These are phyloP conservation scores for Ettlia oleoabundans DNA, from an alignment of 139 green algal genomes.

Conservation along the genomic window DNA sequence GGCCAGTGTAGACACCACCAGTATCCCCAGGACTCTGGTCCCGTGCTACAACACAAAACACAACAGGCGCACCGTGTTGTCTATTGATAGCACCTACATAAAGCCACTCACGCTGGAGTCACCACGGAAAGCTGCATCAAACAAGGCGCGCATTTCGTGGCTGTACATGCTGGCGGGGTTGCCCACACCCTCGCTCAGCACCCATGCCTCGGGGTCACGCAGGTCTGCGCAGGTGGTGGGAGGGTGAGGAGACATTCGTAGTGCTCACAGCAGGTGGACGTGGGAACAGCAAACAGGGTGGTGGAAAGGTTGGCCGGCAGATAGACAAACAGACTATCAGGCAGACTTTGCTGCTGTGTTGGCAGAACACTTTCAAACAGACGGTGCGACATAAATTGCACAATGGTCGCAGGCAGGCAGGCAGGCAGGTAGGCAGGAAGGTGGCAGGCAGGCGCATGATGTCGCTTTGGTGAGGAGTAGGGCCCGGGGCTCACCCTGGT, in stretches of 20 bases:
- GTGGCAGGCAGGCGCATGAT: not conserved
- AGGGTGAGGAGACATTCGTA: not conserved
- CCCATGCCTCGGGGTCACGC: conserved; percentile 20
- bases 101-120: not conserved
- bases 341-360: no score
- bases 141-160: conserved; percentile 37
- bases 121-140: conserved; percentile 35
- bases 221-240: conserved; percentile 23
- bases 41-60: no score
- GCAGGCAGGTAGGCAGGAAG: not conserved
- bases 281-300: no score
- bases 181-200: conserved; percentile 20
- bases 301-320: no score
- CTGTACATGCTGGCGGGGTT: conserved; percentile 47
- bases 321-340: no score
- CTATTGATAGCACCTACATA: not conserved
- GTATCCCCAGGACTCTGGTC: no score
- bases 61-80: not conserved
- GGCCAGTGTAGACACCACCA: no score
- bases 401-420: no score
- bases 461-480: no score
- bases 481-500: not conserved
- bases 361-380: no score
- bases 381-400: no score
- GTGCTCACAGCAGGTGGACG: no score